These are phyloP conservation scores for Saccharomyces hybrid DNA, from an alignment of 1,139 yeast genomes.

Conservation along the genomic window DNA sequence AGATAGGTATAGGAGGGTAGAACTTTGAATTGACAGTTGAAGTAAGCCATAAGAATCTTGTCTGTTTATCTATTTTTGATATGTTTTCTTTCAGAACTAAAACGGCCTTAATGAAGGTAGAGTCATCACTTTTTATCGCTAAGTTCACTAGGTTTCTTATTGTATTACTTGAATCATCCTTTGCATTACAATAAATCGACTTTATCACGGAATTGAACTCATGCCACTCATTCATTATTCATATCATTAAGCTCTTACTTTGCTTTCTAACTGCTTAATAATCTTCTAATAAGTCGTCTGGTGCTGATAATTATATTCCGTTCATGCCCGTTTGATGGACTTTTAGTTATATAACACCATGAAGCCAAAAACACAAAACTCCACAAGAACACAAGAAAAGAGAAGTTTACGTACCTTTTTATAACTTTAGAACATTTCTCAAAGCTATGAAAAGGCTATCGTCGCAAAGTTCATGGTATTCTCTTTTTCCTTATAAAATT, in stretches of 20 bases:
- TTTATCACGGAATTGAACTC: conserved; percentile 11
- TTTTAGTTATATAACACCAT: not conserved
- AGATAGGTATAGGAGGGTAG: conserved; percentile 35
- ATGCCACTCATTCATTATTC: conserved; percentile 8
- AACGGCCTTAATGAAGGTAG: conserved; percentile 12
- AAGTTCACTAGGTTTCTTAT: conserved; percentile 1
- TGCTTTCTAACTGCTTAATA: not conserved
- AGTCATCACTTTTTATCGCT: conserved; percentile 12
- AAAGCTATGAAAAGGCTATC: not conserved
- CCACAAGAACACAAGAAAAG: not conserved
- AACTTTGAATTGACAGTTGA: conserved; percentile 33
- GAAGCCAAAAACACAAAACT: not conserved
- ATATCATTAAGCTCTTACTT: not conserved
- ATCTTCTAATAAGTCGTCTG: not conserved
- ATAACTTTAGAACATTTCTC: not conserved
- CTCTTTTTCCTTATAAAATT: not conserved
- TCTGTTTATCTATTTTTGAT: conserved; percentile 16
- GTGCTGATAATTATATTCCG: not conserved
- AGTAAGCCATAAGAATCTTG: conserved; percentile 40
- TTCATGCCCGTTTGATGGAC: not conserved
- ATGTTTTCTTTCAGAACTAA: conserved; percentile 13
- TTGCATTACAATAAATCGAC: conserved; percentile 5
- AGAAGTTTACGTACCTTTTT: not conserved
- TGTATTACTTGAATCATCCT: not conserved
- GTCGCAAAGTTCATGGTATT: not conserved